Base-by-base conservation (phyloP, 1,284 basidiomycete genomes). In the Pascua sp. region DNA sequence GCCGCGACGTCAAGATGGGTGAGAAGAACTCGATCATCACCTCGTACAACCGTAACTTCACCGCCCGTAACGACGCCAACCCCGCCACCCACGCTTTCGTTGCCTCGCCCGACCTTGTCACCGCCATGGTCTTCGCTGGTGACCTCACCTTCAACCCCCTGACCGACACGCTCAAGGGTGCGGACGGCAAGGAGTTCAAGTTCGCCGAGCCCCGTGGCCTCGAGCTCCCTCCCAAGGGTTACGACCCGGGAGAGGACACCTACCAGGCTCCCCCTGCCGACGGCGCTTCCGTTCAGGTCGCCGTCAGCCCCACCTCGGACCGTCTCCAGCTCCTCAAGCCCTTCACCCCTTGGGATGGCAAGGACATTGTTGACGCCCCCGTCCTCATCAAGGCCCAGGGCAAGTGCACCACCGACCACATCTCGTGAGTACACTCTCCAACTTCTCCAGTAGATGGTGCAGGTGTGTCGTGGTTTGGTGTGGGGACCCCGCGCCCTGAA, bases 11-110 rank as follows among this genome's bases (percentile, higher is more conserved):
- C 58, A 88, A 90, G 84, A 99, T 94, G 86, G 95, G 95, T 72
- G 90, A 90, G 70, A 83, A 85, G 73, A 98, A 98, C 87, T 93
- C 92, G 32, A 96, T 97, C 82, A 91, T 98, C 80, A 96, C 95
- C 53, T 98, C 94, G 32, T 98, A 98, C 87, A 98, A 98, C 87
- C 93, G 96, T 80, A 98, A 98, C 88, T 98, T 98, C 83, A 98
- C 95, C 68, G 95, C 93, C 62, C 92, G 95, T 78, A 98, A 98
- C 81, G 96, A 98, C 76, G 95, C 95, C 70, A 98, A 98, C 85
- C 93, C 94, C 41, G 93, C 92, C 63, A 99, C 96, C 50, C 95
- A 98, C 80, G 93, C 94, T 55, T 99, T 98, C 75, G 94, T 99
- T 73, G 90, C 96, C 55, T 98, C 94, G 56, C 95, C 96, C 55